phyloP scores from a whole-genome alignment of 441 rosid genomes.

The Isatis lusitanica region DNA sequence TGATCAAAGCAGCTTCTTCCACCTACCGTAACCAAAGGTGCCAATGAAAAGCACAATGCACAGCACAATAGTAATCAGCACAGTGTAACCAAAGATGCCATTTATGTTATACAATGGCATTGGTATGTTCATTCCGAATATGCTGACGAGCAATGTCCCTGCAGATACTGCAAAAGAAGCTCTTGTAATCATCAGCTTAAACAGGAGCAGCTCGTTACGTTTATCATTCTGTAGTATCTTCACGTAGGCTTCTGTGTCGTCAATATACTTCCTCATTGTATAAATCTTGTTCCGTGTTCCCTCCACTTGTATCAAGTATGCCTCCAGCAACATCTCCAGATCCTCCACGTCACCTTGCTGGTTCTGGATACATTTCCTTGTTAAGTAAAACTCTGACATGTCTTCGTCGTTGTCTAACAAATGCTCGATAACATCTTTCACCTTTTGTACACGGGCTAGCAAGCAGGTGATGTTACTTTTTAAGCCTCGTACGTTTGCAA shows the following conservation, averaged over 20 bases:
- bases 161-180: conserved; percentile 72
- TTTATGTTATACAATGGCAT: conserved; percentile 34
- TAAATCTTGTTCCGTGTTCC: conserved; percentile 87
- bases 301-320: conserved; percentile 91
- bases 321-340: conserved; percentile 91
- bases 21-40: conserved; percentile 72
- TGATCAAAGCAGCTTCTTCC: conserved; percentile 87
- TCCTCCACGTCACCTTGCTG: conserved; percentile 90
- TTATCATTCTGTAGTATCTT: conserved; percentile 87
- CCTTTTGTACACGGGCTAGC: conserved; percentile 95
- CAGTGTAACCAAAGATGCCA: conserved; percentile 56
- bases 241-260: conserved; percentile 90
- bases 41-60: conserved; percentile 66
- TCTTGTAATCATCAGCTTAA: conserved; percentile 71
- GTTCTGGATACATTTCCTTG: conserved; percentile 68
- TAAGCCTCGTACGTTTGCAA: conserved; percentile 81
- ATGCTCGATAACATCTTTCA: conserved; percentile 91
- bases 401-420: conserved; percentile 81
- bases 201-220: conserved; percentile 84
- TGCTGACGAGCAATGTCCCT: conserved; percentile 66
- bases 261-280: conserved; percentile 87
- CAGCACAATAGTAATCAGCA: conserved; percentile 42
- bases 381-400: conserved; percentile 77
- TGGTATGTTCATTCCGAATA: conserved; percentile 88
- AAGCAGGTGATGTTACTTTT: conserved; percentile 86